Base-by-base conservation (phyloP, 768 basidiomycete genomes). In the Termitomyces titanicus region DNA sequence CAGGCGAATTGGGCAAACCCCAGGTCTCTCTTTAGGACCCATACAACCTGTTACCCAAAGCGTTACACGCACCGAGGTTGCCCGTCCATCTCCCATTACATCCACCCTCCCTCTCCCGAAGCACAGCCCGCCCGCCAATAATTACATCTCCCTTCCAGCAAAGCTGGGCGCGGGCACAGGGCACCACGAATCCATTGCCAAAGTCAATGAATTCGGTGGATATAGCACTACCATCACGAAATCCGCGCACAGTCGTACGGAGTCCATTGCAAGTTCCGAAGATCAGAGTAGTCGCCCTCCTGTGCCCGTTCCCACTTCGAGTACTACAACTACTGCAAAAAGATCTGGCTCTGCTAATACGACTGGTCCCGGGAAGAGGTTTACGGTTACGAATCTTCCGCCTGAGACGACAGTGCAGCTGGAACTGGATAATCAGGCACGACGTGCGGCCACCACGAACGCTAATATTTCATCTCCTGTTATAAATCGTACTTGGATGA, bases 1-100 rank as follows among this genome's bases (percentile, higher is more conserved):
- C 54, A 78, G 84, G 63, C 75, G 80, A 57, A 77, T 80, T 59
- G 72, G 81, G 51, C 68, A 78, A 11, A 72, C 77, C 0, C 76
- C 78, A 10, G 72, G 73, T 51, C 69, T 82, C 37, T 81, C 80
- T 15, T 68, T 79, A 6, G 43, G 74, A 15, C 70, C 75, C 31
- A 35, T 62, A 51, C 20, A 55, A 47, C 44, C 46, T 51, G 17
- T 37, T 55, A 40, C 54, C 11, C 55, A 59, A 43, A 47, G 49
- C 38, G 45, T 59, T 15, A 53, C 42, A 8, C 58, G 54, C 17
- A 13, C 48, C 5, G 58, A 60, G 17, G 40, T 56, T 18, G n/a
- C 53, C 11, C 54, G 54, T 9, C 34, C 45, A 18, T 40, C 61
- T 22, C 54, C 59, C 1, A 29, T 18, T 18, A 53, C 57, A 38